Evolutionary conservation across 2,329 filamentous ascomycete species (phyloP).

Genomic region (Parafenestella ontariensis): DNA sequence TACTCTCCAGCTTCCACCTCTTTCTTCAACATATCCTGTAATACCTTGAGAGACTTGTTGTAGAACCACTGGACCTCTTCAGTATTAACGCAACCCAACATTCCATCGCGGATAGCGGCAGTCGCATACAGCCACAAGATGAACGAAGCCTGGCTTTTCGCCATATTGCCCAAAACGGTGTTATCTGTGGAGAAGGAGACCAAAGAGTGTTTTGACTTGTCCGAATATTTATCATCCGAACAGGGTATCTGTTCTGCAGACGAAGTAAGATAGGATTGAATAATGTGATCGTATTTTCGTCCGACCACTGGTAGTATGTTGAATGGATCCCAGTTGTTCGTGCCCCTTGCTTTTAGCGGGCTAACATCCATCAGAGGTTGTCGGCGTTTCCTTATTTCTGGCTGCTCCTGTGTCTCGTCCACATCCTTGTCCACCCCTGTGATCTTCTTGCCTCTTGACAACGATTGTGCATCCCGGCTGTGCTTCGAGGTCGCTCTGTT

Average conservation of each 20-base stretch:
- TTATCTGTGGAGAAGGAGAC: constrained; percentile 22
- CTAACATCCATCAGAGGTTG: background rate
- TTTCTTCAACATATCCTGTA: constrained; percentile 21
- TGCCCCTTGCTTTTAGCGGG: constrained; percentile 6
- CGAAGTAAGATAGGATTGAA: constrained; percentile 25
- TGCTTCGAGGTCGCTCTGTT: constrained; percentile 20
- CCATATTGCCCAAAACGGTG: constrained; percentile 27
- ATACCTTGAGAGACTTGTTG: constrained; percentile 16
- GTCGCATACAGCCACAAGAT: constrained; percentile 31
- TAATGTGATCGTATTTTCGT: constrained; percentile 31
- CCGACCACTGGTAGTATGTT: constrained; percentile 24
- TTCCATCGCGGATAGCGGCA: constrained; percentile 23
- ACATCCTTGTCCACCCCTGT: background rate
- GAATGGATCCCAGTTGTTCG: constrained; percentile 22
- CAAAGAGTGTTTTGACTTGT: constrained; percentile 12
- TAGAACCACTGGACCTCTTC: constrained; percentile 26
- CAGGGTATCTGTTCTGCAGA: constrained; percentile 31
- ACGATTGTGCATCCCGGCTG: background rate
- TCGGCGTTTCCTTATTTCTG: background rate
- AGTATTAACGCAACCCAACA: constrained; percentile 11
- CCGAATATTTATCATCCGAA: constrained; percentile 29
- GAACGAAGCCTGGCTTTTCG: constrained; percentile 23
- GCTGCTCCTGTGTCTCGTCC: constrained; percentile 2
- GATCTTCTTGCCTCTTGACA: constrained; percentile 3
- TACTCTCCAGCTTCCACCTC: constrained; percentile 15